phyloP scores from a whole-genome alignment of 805 yeast genomes.

The Yamadazyma phyllophila region DNA sequence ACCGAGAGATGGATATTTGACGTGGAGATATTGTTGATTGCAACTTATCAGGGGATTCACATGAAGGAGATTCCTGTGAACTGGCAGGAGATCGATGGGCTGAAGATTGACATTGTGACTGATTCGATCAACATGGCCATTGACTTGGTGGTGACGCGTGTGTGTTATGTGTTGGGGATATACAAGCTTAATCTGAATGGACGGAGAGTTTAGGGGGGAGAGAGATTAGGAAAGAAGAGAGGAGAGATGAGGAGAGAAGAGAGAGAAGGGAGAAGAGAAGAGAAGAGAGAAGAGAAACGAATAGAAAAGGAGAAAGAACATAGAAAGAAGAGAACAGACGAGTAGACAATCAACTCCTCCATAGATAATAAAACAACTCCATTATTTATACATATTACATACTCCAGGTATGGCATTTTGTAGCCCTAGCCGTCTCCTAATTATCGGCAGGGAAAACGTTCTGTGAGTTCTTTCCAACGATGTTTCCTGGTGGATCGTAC shows the following conservation, averaged over 20 bases:
- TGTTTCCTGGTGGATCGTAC: slow-evolving; percentile 76
- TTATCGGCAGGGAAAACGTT: slow-evolving; percentile 16
- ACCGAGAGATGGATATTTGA: slow-evolving; percentile 99
- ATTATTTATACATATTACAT: too few relatives aligned
- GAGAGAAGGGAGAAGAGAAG: too few relatives aligned
- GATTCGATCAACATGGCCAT: slow-evolving; percentile 93
- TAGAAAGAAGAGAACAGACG: too few relatives aligned
- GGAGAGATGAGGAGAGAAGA: too few relatives aligned
- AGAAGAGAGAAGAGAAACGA: too few relatives aligned
- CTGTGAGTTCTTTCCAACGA: slow-evolving; percentile 38
- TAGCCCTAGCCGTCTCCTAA: background rate
- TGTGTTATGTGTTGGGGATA: slow-evolving; percentile 84
- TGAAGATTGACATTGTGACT: slow-evolving; percentile 87
- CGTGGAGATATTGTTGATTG: slow-evolving; percentile 85
- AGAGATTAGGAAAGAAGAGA: too few relatives aligned
- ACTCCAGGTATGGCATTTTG: too few relatives aligned
- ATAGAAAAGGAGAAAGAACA: too few relatives aligned
- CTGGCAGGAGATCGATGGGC: slow-evolving; percentile 97
- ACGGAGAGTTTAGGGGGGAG: background rate
- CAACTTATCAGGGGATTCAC: slow-evolving; percentile 63
- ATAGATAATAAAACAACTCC: too few relatives aligned
- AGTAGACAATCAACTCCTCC: too few relatives aligned
- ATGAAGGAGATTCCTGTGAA: slow-evolving; percentile 80
- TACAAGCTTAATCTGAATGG: slow-evolving; percentile 45
- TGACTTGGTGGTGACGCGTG: slow-evolving; percentile 84